Evolutionary conservation across 2,329 filamentous ascomycete genomes (phyloP).

Genomic region (Fonsecaea pugnacius): DNA sequence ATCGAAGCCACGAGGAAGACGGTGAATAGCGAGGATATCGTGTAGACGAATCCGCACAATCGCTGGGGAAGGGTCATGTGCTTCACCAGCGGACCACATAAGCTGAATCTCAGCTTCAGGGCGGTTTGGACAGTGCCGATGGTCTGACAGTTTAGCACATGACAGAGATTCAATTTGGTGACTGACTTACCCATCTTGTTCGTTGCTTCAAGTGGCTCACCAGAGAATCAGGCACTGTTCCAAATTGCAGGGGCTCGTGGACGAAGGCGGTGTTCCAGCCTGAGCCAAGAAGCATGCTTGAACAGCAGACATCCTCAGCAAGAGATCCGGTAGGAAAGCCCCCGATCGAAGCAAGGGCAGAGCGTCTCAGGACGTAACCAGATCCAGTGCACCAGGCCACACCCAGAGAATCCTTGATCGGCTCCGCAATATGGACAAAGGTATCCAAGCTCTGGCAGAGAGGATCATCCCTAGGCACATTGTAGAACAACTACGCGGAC

Average conservation of each 20-base stretch:
- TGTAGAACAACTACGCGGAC: constrained; percentile 38
- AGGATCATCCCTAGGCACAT: constrained; percentile 37
- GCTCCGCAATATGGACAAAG: constrained; percentile 37
- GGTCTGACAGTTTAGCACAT: constrained; percentile 25
- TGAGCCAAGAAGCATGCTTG: constrained; percentile 35
- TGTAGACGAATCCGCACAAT: constrained; percentile 59
- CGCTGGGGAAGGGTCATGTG: constrained; percentile 59
- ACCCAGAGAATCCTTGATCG: constrained; percentile 38
- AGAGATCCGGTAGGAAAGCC: constrained; percentile 39
- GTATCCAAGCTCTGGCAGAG: constrained; percentile 35
- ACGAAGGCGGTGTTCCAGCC: constrained; percentile 40
- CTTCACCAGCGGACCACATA: constrained; percentile 55
- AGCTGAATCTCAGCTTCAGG: constrained; percentile 59
- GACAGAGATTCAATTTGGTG: constrained; percentile 5
- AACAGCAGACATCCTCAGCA: constrained; percentile 40
- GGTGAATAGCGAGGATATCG: constrained; percentile 55
- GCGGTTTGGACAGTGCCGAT: constrained; percentile 57
- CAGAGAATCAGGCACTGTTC: constrained; percentile 43
- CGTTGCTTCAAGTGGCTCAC: constrained; percentile 46
- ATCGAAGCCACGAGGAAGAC: constrained; percentile 48
- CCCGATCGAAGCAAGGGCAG: constrained; percentile 38
- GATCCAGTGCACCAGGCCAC: constrained; percentile 40
- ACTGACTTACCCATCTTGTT: constrained; percentile 41
- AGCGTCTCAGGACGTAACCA: constrained; percentile 39
- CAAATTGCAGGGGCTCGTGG: constrained; percentile 37